Evolutionary conservation across 139 green algal genomes (phyloP).

Genomic region (Spirogloea muscicola): DNA sequence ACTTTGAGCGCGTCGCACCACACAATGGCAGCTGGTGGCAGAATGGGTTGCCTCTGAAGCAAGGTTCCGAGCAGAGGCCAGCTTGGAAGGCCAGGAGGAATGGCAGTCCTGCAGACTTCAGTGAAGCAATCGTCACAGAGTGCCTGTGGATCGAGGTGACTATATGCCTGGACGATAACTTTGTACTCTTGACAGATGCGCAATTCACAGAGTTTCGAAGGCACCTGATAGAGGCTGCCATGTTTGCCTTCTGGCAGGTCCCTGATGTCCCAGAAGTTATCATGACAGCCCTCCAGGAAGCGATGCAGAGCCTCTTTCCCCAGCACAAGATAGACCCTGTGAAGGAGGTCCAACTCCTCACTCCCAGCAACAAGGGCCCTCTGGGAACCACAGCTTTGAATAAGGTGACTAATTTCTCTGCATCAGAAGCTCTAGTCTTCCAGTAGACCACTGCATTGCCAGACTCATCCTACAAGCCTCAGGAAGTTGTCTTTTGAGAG

Average conservation of each 20-base stretch:
- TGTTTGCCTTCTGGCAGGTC: background rate
- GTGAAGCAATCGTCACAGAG: background rate
- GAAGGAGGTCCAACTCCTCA: slow-evolving; percentile 26
- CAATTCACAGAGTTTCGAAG: background rate
- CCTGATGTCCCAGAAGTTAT: background rate
- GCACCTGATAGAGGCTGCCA: background rate
- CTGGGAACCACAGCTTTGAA: background rate
- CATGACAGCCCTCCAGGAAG: slow-evolving; percentile 3
- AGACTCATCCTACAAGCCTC: too few species aligned
- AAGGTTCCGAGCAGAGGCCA: background rate
- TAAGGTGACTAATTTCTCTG: background rate
- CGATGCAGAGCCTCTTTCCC: background rate
- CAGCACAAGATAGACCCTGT: background rate
- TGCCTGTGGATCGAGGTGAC: slow-evolving; percentile 18
- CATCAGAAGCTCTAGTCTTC: too few species aligned
- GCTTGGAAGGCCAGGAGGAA: background rate
- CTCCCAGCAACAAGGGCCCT: slow-evolving; percentile 43
- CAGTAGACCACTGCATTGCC: too few species aligned
- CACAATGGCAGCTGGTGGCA: background rate
- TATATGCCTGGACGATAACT: background rate
- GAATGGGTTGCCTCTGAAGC: background rate
- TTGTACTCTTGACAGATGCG: background rate
- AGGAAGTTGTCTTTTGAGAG: too few species aligned
- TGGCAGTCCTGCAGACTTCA: too few species aligned
- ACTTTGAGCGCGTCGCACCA: background rate